Percentiles rank a stretch among this genome's conserved stretches.
These are phyloP conservation scores for Fraxinus latifolia DNA, from an alignment of 305 asterid species.

Conservation along the genomic window DNA sequence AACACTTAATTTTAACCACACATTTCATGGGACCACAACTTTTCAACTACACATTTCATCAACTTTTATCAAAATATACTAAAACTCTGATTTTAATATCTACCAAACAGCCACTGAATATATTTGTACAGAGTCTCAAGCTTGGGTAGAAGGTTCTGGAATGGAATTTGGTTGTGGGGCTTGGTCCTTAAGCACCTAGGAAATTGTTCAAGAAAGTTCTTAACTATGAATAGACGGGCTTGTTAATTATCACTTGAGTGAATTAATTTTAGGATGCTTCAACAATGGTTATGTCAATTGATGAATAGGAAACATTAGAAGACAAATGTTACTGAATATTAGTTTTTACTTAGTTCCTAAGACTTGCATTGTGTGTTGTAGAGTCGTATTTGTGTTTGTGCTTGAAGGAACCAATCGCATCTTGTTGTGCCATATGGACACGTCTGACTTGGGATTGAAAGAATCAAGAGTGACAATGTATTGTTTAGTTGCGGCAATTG, in stretches of 20 bases:
- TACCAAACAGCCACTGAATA: neutral
- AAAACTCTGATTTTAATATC: neutral
- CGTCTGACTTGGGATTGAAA: neutral
- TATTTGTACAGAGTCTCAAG: neutral
- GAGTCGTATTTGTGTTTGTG: neutral
- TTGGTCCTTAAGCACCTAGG: neutral
- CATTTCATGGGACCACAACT: neutral
- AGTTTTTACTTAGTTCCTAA: conserved; percentile 5
- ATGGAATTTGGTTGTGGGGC: neutral
- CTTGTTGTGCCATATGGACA: neutral
- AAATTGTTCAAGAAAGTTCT: neutral
- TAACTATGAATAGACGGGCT: neutral
- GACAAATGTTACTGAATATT: conserved; percentile 4
- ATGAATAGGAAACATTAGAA: neutral
- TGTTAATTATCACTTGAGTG: neutral
- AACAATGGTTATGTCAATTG: neutral
- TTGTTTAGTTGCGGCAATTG: neutral
- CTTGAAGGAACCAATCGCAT: neutral
- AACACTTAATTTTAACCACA: neutral
- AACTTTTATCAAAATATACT: neutral
- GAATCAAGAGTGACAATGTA: conserved; percentile 10
- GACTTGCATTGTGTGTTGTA: conserved; percentile 3
- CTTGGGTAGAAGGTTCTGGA: neutral
- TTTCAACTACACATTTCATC: neutral
- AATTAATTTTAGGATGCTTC: conserved; percentile 2